Conservation (phyloP, 2,329 filamentous ascomycete genomes). For the Botrytis squamosa region DNA sequence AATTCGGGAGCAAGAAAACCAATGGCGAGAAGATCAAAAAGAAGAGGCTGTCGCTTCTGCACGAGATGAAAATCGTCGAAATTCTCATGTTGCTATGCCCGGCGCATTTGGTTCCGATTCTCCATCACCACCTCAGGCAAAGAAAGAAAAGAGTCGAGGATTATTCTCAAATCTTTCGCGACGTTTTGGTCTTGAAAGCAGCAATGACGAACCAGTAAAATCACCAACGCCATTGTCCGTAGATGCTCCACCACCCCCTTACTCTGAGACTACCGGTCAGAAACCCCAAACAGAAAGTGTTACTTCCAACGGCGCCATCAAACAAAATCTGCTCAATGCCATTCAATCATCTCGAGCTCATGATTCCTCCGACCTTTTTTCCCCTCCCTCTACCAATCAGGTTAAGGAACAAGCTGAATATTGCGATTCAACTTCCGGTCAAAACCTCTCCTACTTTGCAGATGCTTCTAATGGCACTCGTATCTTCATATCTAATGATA, state of each 20-base stretch:
- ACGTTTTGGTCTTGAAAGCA: conserved; percentile 64
- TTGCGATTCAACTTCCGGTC: conserved; percentile 73
- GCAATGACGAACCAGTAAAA: conserved; percentile 5
- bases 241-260: conserved; percentile 34
- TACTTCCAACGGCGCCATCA: conserved; percentile 59
- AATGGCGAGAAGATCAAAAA: conserved; percentile 41
- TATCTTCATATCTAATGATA: conserved; percentile 62
- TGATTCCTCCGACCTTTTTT: conserved; percentile 71
- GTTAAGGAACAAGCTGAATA: conserved; percentile 83
- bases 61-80: conserved; percentile 41
- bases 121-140: conserved; percentile 47
- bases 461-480: conserved; percentile 71
- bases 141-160: conserved; percentile 47
- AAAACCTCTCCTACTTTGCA: conserved; percentile 70
- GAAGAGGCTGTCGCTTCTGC: conserved; percentile 27
- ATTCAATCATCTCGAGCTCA: conserved; percentile 76
- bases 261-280: conserved; percentile 30
- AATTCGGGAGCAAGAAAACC: conserved; percentile 59
- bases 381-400: conserved; percentile 65
- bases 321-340: conserved; percentile 73
- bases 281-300: conserved; percentile 44
- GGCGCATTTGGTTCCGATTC: conserved; percentile 68
- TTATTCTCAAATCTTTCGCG: conserved; percentile 67
- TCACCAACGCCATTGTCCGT: conserved; percentile 11
- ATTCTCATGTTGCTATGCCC: conserved; percentile 58